Conservation (phyloP, 345 rosid genomes). For the Erodium maritimum region DNA sequence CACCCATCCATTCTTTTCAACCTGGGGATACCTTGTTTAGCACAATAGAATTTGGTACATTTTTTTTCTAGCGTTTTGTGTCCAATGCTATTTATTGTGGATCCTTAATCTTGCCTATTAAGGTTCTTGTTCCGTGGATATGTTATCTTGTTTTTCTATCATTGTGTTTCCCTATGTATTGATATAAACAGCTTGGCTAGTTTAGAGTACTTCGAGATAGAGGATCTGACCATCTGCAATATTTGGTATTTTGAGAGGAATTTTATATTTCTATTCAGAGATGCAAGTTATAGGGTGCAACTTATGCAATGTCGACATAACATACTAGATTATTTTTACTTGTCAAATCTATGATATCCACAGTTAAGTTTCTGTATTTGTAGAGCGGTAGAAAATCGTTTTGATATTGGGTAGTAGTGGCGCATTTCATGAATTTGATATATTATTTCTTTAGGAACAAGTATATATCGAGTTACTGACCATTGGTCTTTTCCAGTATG, state of each 20-base stretch:
- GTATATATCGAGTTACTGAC: too few species aligned
- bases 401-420: too few species aligned
- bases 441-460: too few species aligned
- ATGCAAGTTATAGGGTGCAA: slow-evolving; percentile 13
- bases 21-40: too few species aligned
- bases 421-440: too few species aligned
- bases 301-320: slow-evolving; percentile 4
- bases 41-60: too few species aligned
- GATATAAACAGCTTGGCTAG: slow-evolving; percentile 12
- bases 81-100: too few species aligned
- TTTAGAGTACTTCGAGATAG: slow-evolving; percentile 12
- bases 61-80: too few species aligned
- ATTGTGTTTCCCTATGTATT: slow-evolving; percentile 13
- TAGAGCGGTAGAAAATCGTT: not conserved
- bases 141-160: slow-evolving; percentile 4
- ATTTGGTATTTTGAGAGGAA: not conserved
- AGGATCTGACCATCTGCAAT: slow-evolving; percentile 12
- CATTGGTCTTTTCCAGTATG: too few species aligned
- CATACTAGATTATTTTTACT: not conserved
- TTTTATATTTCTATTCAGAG: slow-evolving; percentile 13
- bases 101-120: too few species aligned
- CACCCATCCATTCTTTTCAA: too few species aligned
- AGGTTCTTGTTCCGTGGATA: slow-evolving; percentile 4
- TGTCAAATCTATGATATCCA: slow-evolving; percentile 1
- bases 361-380: not conserved